Evolutionary conservation across 2,329 filamentous ascomycete species (phyloP).

Genomic region (Ophiostoma triangulosporum): DNA sequence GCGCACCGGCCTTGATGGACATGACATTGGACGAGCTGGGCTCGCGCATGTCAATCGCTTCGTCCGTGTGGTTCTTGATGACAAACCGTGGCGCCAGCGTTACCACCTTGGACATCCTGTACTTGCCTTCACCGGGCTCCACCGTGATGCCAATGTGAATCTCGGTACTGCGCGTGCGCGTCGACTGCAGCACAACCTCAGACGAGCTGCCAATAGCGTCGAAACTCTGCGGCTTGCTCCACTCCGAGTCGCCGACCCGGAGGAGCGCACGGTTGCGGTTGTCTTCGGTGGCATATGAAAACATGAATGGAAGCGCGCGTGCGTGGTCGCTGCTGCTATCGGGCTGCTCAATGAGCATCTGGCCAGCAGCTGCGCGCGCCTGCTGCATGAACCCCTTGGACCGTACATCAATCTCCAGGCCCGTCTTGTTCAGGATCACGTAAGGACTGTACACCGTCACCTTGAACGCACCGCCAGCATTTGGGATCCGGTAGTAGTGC

Average conservation of each 20-base stretch:
- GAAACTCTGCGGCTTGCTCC: slow-evolving; percentile 97
- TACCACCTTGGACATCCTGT: slow-evolving; percentile 92
- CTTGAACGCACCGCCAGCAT: slow-evolving; percentile 91
- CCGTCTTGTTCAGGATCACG: slow-evolving; percentile 88
- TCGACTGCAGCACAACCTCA: slow-evolving; percentile 70
- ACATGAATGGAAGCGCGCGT: slow-evolving; percentile 89
- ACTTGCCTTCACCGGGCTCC: slow-evolving; percentile 86
- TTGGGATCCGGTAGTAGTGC: slow-evolving; percentile 80
- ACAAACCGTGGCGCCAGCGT: slow-evolving; percentile 88
- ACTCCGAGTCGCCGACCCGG: slow-evolving; percentile 77
- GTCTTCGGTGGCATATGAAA: slow-evolving; percentile 80
- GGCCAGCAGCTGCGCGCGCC: slow-evolving; percentile 70
- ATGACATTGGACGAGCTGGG: slow-evolving; percentile 80
- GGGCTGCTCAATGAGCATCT: slow-evolving; percentile 35
- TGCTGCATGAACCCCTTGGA: slow-evolving; percentile 81
- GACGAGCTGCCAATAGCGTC: slow-evolving; percentile 91
- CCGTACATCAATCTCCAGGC: slow-evolving; percentile 72
- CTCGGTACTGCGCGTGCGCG: slow-evolving; percentile 52
- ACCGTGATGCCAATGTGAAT: slow-evolving; percentile 87
- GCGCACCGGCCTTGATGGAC: slow-evolving; percentile 60
- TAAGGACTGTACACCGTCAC: slow-evolving; percentile 93
- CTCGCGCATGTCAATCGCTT: slow-evolving; percentile 82
- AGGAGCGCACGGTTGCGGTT: slow-evolving; percentile 80
- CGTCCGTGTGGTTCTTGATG: slow-evolving; percentile 80
- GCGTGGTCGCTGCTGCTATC: slow-evolving; percentile 30